Conservation (phyloP, 768 basidiomycete genomes). For the Clitopilus hobsonii region DNA sequence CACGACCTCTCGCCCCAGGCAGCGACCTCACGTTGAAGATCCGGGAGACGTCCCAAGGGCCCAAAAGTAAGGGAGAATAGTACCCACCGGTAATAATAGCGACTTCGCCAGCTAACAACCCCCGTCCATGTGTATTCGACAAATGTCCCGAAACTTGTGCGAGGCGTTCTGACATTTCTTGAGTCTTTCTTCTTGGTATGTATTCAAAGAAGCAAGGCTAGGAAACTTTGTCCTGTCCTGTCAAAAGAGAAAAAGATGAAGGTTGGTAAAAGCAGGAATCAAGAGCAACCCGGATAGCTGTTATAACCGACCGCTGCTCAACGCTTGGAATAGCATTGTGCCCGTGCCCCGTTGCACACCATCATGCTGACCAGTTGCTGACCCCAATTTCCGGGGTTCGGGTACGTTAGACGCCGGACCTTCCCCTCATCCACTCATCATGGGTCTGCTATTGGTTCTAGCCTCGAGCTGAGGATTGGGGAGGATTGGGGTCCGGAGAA, state of each 20-base stretch:
- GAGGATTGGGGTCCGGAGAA: too few relatives aligned
- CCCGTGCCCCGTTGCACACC: too few relatives aligned
- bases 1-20: too few relatives aligned
- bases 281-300: constrained; percentile 7
- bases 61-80: not conserved
- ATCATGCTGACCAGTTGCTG: not conserved
- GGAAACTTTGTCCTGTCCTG: too few relatives aligned
- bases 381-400: not conserved
- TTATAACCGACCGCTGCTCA: not conserved
- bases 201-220: not conserved
- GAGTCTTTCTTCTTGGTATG: not conserved
- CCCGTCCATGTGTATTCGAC: constrained; percentile 45
- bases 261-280: not conserved
- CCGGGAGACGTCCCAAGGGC: too few relatives aligned
- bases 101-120: constrained; percentile 71
- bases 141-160: constrained; percentile 71
- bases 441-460: too few relatives aligned
- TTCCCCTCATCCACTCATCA: too few relatives aligned
- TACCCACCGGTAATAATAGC: constrained; percentile 79
- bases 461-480: too few relatives aligned
- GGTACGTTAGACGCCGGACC: not conserved
- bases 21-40: too few relatives aligned
- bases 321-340: too few relatives aligned
- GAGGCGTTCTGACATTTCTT: constrained; percentile 50
- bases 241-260: not conserved